Percentiles rank a stretch among this genome's conserved stretches.
Evolutionary conservation across 768 basidiomycete genomes (phyloP).

Genomic region (Lactarius hatsudake): DNA sequence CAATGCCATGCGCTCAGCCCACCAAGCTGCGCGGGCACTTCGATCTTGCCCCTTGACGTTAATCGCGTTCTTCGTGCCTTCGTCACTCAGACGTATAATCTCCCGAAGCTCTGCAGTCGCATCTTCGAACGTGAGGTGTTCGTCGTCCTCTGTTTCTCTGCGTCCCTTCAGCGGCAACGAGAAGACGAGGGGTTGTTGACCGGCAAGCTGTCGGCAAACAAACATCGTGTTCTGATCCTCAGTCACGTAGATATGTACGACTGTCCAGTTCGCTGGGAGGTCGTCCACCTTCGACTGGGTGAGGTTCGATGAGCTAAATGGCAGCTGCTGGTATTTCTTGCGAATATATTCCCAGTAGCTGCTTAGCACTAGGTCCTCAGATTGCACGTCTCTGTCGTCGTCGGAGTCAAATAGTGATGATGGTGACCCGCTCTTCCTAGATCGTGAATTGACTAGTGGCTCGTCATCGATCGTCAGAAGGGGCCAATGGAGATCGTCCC

Average conservation of each 20-base stretch:
- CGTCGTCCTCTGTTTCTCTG: conserved; percentile 68
- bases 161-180: conserved; percentile 85
- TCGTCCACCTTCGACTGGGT: conserved; percentile 41
- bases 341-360: conserved; percentile 63
- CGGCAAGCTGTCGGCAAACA: conserved; percentile 70
- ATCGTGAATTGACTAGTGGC: conserved; percentile 33
- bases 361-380: conserved; percentile 38
- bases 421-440: conserved; percentile 28
- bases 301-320: conserved; percentile 42
- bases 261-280: conserved; percentile 78
- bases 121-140: conserved; percentile 69
- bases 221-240: conserved; percentile 83
- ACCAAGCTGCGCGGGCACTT: conserved; percentile 75
- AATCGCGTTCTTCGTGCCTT: conserved; percentile 68
- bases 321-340: conserved; percentile 50
- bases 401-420: conserved; percentile 33
- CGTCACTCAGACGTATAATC: conserved; percentile 78
- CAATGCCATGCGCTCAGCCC: conserved; percentile 74
- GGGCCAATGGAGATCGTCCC: conserved; percentile 80
- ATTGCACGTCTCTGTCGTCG: conserved; percentile 38
- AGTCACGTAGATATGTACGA: conserved; percentile 79
- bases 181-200: conserved; percentile 69
- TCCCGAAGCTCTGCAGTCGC: conserved; percentile 72
- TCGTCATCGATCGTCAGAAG: conserved; percentile 45
- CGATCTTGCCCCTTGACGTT: conserved; percentile 65